Evolutionary conservation across 2,329 filamentous ascomycete genomes (phyloP).

Genomic region (Colletotrichum costaricense): DNA sequence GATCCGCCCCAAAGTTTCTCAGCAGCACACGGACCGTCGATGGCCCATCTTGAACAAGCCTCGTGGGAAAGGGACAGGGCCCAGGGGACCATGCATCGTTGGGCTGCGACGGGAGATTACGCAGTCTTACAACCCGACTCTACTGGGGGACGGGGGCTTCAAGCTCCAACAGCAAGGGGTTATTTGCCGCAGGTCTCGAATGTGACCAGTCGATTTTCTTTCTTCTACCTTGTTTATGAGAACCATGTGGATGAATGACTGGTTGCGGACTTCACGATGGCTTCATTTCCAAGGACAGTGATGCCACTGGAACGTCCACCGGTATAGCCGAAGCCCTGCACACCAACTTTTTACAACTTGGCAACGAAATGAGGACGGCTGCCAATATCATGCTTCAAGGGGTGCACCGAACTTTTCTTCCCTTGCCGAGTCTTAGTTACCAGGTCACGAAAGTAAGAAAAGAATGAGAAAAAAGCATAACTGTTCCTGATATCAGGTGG

Average conservation of each 20-base stretch:
- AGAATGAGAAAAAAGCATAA: background rate
- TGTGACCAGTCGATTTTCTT: constrained; percentile 14
- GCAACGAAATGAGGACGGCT: background rate
- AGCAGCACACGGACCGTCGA: background rate
- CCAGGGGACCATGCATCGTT: constrained; percentile 22
- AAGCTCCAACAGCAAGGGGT: background rate
- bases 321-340: background rate
- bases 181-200: background rate
- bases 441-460: background rate
- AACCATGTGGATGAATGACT: background rate
- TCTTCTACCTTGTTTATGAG: background rate
- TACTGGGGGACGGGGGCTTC: background rate
- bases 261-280: constrained; percentile 10
- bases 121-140: background rate
- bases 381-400: background rate
- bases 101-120: constrained; percentile 28
- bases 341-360: background rate
- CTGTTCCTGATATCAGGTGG: constrained; percentile 1
- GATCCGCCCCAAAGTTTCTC: background rate
- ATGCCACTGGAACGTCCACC: background rate
- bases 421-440: background rate
- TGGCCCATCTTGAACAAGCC: constrained; percentile 2
- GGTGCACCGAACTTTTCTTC: background rate
- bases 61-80: background rate
- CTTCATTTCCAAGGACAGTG: constrained; percentile 1